Percentiles rank a stretch among this genome's conserved stretches.
These are phyloP conservation scores for Aureobasidium sp. DNA, from an alignment of 2,329 filamentous ascomycete genomes.

Conservation along the genomic window DNA sequence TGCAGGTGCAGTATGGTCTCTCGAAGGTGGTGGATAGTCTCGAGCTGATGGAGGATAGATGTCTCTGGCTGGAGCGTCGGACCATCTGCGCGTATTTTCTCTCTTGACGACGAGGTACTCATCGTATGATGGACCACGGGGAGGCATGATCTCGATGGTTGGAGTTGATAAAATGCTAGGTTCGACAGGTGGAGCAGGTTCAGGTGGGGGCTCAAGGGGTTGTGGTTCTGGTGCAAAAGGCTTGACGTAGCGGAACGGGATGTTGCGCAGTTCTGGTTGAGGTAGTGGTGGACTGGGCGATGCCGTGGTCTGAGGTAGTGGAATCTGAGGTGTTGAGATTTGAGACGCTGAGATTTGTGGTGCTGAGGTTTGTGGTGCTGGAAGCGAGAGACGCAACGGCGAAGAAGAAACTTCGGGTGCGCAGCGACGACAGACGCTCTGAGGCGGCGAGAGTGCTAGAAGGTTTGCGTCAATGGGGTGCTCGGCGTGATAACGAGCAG, in stretches of 20 bases:
- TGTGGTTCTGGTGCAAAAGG: background rate
- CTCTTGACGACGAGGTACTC: background rate
- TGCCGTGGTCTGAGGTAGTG: background rate
- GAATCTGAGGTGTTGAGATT: background rate
- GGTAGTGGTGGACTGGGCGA: background rate
- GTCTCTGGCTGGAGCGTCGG: background rate
- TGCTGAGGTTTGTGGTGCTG: background rate
- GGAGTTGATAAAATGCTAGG: background rate
- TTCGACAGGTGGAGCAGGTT: background rate
- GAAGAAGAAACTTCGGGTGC: background rate
- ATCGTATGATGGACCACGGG: background rate
- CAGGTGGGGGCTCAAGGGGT: background rate
- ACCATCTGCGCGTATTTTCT: background rate
- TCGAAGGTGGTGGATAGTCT: background rate
- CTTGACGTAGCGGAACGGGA: background rate
- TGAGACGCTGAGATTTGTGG: background rate
- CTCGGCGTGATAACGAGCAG: conserved; percentile 11
- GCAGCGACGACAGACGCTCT: conserved; percentile 5
- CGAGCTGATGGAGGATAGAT: background rate
- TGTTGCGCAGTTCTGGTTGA: background rate
- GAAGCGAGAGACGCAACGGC: background rate
- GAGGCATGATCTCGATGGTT: background rate
- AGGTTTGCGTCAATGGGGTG: conserved; percentile 1
- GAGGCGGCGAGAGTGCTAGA: background rate
- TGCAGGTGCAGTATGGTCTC: background rate